Base-by-base conservation (phyloP, 2,329 filamentous ascomycete species). In the Beauveria pseudobassiana region DNA sequence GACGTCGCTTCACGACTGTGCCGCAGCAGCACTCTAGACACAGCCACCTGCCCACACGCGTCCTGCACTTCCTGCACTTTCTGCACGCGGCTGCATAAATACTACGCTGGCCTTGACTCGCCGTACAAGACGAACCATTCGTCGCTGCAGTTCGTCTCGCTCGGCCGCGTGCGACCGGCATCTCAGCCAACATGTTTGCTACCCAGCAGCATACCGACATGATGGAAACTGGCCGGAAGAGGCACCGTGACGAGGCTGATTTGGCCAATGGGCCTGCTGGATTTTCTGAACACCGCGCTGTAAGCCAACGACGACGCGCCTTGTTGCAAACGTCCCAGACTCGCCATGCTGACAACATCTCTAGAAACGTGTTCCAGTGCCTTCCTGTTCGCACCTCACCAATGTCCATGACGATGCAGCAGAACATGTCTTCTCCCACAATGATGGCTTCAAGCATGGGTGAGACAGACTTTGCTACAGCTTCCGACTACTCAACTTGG, bases 281-380 rank as follows among this genome's bases (percentile, higher is more conserved):
- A 66, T 81, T 82, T 63, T 76, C 73, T 4, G 79, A 82, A 69
- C 80, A 82, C 67, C 75, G 80, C 68, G 80, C 76, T 66, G 80
- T 82, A 73, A 68, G 78, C 16, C 14, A 30, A 9, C 38, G 34
- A 38, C 10, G 24, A 12, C 42, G 24, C 24, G n/a, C 48, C 34
- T 7, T 10, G 12, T 18, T 9, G 40, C 18, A 30, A 20, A 20
- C 26, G 7, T 38, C 55, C n/a, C 26, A 56, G 9, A 9, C 40
- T 34, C 26, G 12, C 20, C 38, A 49, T 62, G 54, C 49, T 63
- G 45, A 52, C 48, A 4, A 43, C 16, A 53, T 28, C 14, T 28
- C 30, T 59, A 84, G 81, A 84, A 84, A 79, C 80, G 82, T 45
- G 64, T 83, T 18, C 81, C 81, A 83, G 62, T 78, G 79, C 50